These are phyloP conservation scores for Geotrichum ghanense DNA, from an alignment of 805 yeast species.

Conservation along the genomic window DNA sequence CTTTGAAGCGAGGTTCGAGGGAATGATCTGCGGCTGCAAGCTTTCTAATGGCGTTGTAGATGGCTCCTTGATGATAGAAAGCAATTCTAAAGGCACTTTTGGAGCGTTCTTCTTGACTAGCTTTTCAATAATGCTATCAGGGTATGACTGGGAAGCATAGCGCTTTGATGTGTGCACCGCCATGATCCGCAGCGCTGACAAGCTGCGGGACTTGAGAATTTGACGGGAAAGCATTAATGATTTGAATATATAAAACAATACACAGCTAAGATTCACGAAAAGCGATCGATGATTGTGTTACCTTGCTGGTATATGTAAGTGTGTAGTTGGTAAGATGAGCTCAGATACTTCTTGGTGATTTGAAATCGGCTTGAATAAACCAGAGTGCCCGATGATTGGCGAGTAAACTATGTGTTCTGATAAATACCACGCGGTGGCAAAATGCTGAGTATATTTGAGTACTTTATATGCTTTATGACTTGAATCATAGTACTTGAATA, in stretches of 20 bases:
- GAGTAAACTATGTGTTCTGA: not conserved
- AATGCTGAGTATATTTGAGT: no score
- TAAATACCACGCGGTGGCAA: constrained; percentile 1
- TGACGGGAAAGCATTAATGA: constrained; percentile 1
- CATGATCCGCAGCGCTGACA: not conserved
- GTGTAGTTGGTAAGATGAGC: not conserved
- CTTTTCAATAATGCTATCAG: not conserved
- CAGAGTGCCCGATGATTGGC: not conserved
- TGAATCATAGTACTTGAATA: no score
- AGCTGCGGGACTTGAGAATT: not conserved
- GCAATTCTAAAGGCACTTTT: not conserved
- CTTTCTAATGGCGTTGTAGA: not conserved
- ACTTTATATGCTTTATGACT: no score
- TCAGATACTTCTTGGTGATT: not conserved
- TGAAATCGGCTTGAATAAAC: not conserved
- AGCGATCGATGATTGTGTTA: not conserved
- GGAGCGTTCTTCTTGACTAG: not conserved
- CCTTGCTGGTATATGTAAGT: not conserved
- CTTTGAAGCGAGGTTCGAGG: not conserved
- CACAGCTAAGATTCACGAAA: not conserved
- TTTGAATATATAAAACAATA: no score
- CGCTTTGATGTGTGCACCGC: not conserved
- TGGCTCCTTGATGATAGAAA: not conserved
- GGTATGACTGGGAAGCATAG: not conserved
- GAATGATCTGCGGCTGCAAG: not conserved